Conservation (phyloP, 345 rosid species). For the Arabis alpina region DNA sequence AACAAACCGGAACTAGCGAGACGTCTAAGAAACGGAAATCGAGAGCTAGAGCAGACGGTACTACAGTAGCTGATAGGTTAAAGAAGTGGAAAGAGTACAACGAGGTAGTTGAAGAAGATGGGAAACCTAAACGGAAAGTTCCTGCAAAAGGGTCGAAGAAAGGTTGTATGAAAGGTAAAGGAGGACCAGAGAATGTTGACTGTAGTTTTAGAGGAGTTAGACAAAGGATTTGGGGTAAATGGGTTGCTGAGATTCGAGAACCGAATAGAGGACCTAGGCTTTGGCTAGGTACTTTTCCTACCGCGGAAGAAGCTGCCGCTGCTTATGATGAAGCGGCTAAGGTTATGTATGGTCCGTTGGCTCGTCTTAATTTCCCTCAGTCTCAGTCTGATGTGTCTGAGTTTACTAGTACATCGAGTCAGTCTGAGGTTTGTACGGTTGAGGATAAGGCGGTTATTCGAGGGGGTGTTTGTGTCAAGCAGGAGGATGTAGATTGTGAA, state of each 20-base stretch:
- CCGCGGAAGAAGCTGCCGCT: slow-evolving; percentile 70
- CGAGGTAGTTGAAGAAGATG: slow-evolving; percentile 39
- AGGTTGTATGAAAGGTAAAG: slow-evolving; percentile 96
- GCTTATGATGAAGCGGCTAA: slow-evolving; percentile 86
- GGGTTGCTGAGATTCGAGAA: slow-evolving; percentile 91
- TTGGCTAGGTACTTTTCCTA: slow-evolving; percentile 90
- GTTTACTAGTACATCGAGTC: slow-evolving; percentile 43
- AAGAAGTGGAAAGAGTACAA: slow-evolving; percentile 69
- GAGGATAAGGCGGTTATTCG: slow-evolving; percentile 37
- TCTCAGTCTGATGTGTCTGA: slow-evolving; percentile 36
- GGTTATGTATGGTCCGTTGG: slow-evolving; percentile 70
- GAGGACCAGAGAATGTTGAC: slow-evolving; percentile 71
- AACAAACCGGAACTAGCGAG: slow-evolving; percentile 14
- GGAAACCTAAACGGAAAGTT: slow-evolving; percentile 46
- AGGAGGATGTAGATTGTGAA: slow-evolving; percentile 43
- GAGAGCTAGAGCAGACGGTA: slow-evolving; percentile 48
- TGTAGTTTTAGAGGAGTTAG: slow-evolving; percentile 80
- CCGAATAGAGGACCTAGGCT: slow-evolving; percentile 68
- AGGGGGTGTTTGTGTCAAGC: slow-evolving; percentile 20
- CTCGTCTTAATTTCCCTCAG: slow-evolving; percentile 61
- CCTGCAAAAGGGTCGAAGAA: slow-evolving; percentile 83
- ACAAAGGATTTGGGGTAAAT: slow-evolving; percentile 95
- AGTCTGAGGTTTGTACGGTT: slow-evolving; percentile 54
- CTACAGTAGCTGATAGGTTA: slow-evolving; percentile 57
- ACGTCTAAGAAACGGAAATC: slow-evolving; percentile 57